Percentiles rank a stretch among this genome's conserved stretches.
Evolutionary conservation across 176 grass and related monocot species (phyloP).

Genomic region (Tillandsia fasciculata): DNA sequence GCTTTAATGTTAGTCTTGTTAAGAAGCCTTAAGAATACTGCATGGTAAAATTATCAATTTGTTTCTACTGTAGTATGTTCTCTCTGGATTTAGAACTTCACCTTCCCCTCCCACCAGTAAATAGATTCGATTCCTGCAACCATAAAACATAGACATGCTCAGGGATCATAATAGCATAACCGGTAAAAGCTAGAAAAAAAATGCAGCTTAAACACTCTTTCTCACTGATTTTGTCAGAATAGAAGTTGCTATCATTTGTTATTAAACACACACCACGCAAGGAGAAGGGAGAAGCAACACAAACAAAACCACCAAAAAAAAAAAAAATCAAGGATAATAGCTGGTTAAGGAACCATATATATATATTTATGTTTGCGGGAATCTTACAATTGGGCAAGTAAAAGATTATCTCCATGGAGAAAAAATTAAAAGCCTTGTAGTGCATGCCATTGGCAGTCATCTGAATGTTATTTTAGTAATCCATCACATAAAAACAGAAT

Average conservation of each 20-base stretch:
- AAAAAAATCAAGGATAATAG: too few relatives aligned
- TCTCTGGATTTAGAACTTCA: conserved; percentile 7
- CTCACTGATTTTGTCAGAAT: too few relatives aligned
- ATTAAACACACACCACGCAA: too few relatives aligned
- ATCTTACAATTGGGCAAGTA: not conserved
- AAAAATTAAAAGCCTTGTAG: not conserved
- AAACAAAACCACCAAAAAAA: too few relatives aligned
- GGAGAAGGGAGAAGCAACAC: too few relatives aligned
- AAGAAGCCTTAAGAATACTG: not conserved
- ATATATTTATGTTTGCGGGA: not conserved
- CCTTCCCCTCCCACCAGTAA: conserved; percentile 98
- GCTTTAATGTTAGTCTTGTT: not conserved
- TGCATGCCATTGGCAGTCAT: not conserved
- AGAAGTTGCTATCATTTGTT: too few relatives aligned
- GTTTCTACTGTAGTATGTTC: too few relatives aligned
- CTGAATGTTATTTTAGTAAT: not conserved
- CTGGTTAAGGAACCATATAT: too few relatives aligned
- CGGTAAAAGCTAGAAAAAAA: not conserved
- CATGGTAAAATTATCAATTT: not conserved
- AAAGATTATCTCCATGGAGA: not conserved
- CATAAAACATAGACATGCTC: conserved; percentile 8
- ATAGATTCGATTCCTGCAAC: conserved; percentile 65
- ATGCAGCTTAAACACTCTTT: not conserved
- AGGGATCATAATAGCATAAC: not conserved
- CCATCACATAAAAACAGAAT: not conserved